phyloP scores from a whole-genome alignment of 805 yeast genomes.

The Myxozyma geophila region DNA sequence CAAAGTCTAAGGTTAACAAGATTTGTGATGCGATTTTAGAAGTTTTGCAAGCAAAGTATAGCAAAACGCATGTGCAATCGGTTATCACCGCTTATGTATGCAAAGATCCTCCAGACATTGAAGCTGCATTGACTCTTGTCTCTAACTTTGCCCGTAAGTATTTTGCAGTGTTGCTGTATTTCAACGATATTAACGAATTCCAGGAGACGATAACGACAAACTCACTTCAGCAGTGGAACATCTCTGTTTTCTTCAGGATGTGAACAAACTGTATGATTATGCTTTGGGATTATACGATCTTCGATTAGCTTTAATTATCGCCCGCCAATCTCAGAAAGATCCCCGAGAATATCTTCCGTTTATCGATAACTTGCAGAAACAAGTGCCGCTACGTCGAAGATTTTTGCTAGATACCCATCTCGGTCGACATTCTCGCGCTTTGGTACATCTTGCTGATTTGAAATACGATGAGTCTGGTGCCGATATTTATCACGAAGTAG shows the following conservation, averaged over 20 bases:
- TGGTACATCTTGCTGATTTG: constrained; percentile 63
- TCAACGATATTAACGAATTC: constrained; percentile 49
- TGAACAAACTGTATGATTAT: constrained; percentile 74
- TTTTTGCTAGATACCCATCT: constrained; percentile 81
- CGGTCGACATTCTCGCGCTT: constrained; percentile 68
- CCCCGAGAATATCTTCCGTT: constrained; percentile 97
- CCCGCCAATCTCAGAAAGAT: constrained; percentile 96
- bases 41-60: constrained; percentile 57
- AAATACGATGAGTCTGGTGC: constrained; percentile 41
- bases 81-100: constrained; percentile 91
- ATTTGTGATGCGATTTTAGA: constrained; percentile 73
- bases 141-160: constrained; percentile 24
- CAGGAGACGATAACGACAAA: constrained; percentile 19
- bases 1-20: constrained; percentile 61
- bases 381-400: constrained; percentile 65
- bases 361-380: constrained; percentile 74
- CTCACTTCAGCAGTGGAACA: constrained; percentile 63
- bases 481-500: constrained; percentile 58
- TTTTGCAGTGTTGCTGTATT: constrained; percentile 49
- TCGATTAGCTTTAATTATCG: constrained; percentile 76
- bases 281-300: constrained; percentile 85
- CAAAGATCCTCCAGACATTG: constrained; percentile 82
- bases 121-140: constrained; percentile 71
- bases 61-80: constrained; percentile 67
- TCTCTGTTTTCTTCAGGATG: constrained; percentile 88